phyloP scores from a whole-genome alignment of 1,284 basidiomycete genomes.

The Boletus smithii region DNA sequence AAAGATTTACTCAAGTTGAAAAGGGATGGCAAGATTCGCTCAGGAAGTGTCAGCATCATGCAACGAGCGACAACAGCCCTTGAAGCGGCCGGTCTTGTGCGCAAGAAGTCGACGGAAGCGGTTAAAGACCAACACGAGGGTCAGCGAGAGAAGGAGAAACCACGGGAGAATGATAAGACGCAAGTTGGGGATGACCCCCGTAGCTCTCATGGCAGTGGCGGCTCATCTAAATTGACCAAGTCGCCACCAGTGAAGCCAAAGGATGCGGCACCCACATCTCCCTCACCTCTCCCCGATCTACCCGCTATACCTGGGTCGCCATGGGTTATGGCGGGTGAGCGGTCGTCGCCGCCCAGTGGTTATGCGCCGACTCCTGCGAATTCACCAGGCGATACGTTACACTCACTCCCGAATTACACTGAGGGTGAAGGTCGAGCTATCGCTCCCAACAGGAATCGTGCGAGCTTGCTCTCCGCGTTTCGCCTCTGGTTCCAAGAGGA shows the following conservation, averaged over 20 bases:
- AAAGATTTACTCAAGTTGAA: slow-evolving; percentile 47
- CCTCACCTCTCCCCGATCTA: slow-evolving; percentile 47
- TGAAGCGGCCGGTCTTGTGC: slow-evolving; percentile 73
- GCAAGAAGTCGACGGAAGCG: slow-evolving; percentile 75
- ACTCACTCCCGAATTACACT: slow-evolving; percentile 54
- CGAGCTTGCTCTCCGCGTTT: slow-evolving; percentile 69
- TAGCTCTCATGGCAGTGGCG: slow-evolving; percentile 54
- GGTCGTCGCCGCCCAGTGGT: slow-evolving; percentile 37
- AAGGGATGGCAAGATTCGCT: slow-evolving; percentile 55
- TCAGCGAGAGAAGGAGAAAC: slow-evolving; percentile 39
- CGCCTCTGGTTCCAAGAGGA: slow-evolving; percentile 81
- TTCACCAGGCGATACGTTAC: slow-evolving; percentile 51
- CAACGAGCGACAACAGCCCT: slow-evolving; percentile 88
- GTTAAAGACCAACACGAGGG: slow-evolving; percentile 58
- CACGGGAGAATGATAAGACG: slow-evolving; percentile 42
- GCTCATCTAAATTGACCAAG: slow-evolving; percentile 60
- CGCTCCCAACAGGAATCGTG: slow-evolving; percentile 51
- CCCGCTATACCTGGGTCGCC: slow-evolving; percentile 56
- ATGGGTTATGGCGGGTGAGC: slow-evolving; percentile 60
- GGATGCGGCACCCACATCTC: slow-evolving; percentile 41
- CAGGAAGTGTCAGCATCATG: slow-evolving; percentile 89
- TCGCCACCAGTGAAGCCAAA: slow-evolving; percentile 60
- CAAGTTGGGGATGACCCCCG: slow-evolving; percentile 55
- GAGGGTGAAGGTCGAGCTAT: slow-evolving; percentile 35
- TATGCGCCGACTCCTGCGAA: slow-evolving; percentile 47